A percentile compares a stretch with the other conserved stretches of the same genome.
Evolutionary conservation across 768 basidiomycete genomes (phyloP).

Genomic region (Pisolithus sp.): DNA sequence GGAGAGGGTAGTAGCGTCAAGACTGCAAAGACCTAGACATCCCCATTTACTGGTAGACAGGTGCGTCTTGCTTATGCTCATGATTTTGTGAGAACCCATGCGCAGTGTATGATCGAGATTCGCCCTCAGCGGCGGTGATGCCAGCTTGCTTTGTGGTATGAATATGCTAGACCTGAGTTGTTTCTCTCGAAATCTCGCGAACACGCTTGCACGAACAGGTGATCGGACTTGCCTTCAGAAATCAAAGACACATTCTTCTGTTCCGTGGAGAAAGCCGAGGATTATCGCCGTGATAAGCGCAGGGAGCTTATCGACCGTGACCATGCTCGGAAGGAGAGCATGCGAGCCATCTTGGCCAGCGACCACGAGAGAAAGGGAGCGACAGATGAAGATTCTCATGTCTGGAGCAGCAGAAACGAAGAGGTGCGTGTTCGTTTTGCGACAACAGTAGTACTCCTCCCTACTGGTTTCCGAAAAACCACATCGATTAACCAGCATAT

Average conservation of each 20-base stretch:
- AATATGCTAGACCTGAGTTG: not conserved
- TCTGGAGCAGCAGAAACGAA: slow-evolving; percentile 66
- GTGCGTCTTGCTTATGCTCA: no score
- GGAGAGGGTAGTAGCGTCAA: no score
- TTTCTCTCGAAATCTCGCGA: no score
- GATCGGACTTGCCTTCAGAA: slow-evolving; percentile 84
- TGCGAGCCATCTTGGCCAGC: slow-evolving; percentile 43
- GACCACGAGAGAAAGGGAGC: slow-evolving; percentile 32
- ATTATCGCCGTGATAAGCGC: slow-evolving; percentile 63
- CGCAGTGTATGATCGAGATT: no score
- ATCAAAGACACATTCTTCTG: slow-evolving; percentile 83
- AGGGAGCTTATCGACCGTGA: slow-evolving; percentile 56
- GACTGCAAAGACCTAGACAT: no score
- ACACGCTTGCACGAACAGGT: slow-evolving; percentile 34
- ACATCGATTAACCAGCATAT: no score
- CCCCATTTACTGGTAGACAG: no score
- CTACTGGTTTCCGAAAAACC: no score
- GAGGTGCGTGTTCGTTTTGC: slow-evolving; percentile 39
- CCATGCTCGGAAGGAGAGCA: slow-evolving; percentile 51
- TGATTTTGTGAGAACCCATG: no score
- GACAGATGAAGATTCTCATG: slow-evolving; percentile 35
- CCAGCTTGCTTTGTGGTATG: not conserved
- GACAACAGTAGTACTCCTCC: no score
- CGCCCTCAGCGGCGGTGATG: no score
- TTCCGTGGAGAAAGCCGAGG: slow-evolving; percentile 56